Percentiles rank a stretch among this genome's conserved stretches.
Conservation (phyloP, 2,329 filamentous ascomycete species). For the Colletotrichum sp. region DNA sequence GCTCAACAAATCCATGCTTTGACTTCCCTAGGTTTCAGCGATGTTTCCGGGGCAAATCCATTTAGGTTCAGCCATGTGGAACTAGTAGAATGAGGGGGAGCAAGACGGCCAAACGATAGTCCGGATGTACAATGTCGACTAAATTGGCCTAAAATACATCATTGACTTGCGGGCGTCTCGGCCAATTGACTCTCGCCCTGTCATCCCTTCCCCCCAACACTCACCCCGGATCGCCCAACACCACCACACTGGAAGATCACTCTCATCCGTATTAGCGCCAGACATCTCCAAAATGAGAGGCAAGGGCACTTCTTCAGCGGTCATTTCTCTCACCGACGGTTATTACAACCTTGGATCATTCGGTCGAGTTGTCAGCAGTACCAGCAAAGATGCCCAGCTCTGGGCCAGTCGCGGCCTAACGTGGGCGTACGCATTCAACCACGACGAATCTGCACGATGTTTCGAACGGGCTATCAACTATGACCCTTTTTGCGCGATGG, state of each 20-base stretch:
- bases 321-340: constrained; percentile 14
- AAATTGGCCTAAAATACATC: background rate
- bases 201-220: background rate
- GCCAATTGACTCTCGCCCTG: constrained; percentile 10
- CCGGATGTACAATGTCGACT: background rate
- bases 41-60: background rate
- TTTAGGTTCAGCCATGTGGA: background rate
- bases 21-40: constrained; percentile 6
- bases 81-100: background rate
- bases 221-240: background rate
- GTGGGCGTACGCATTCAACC: constrained; percentile 80
- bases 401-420: constrained; percentile 79
- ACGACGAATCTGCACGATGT: constrained; percentile 71
- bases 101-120: constrained; percentile 14
- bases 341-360: constrained; percentile 71
- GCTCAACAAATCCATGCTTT: background rate
- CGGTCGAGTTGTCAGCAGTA: constrained; percentile 59
- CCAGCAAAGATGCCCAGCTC: constrained; percentile 54
- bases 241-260: background rate
- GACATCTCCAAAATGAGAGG: constrained; percentile 9
- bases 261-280: background rate
- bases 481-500: constrained; percentile 64
- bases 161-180: background rate
- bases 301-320: constrained; percentile 5
- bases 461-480: constrained; percentile 63